These are phyloP conservation scores for Jacaranda copaia DNA, from an alignment of 257 asterid genomes.

Conservation along the genomic window DNA sequence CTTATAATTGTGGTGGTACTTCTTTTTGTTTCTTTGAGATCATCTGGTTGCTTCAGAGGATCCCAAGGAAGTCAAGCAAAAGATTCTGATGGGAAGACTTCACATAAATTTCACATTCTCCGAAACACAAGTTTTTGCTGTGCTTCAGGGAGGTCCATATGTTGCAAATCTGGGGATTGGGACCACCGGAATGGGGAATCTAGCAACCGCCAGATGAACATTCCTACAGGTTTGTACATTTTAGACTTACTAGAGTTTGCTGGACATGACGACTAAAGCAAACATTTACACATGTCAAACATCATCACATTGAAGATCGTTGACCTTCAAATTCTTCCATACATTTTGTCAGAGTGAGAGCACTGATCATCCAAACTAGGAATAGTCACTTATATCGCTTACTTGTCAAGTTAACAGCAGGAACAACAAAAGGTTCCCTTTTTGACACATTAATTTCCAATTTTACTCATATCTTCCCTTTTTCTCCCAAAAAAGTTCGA, in stretches of 20 bases:
- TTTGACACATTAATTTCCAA: no score
- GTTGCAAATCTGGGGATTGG: conserved; percentile 63
- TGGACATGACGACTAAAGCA: conserved; percentile 1
- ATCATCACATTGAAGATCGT: background rate
- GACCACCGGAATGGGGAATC: conserved; percentile 65
- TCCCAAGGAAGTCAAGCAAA: conserved; percentile 50
- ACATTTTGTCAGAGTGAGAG: no score
- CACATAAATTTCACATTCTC: conserved; percentile 82
- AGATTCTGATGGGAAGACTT: conserved; percentile 57
- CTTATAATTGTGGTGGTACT: conserved; percentile 58
- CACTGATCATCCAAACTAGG: no score
- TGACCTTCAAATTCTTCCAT: no score
- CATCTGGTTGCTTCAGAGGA: conserved; percentile 58
- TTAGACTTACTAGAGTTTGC: background rate
- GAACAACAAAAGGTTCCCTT: no score
- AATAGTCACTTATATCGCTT: no score
- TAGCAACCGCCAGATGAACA: conserved; percentile 74
- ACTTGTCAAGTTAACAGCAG: no score
- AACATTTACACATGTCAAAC: background rate
- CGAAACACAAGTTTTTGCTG: conserved; percentile 85
- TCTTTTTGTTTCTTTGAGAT: conserved; percentile 62
- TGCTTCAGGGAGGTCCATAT: conserved; percentile 71
- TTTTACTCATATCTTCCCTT: no score
- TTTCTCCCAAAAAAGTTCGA: no score
- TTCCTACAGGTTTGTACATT: conserved; percentile 72